Conservation (phyloP, 441 rosid species). For the Erysimum cheiri region DNA sequence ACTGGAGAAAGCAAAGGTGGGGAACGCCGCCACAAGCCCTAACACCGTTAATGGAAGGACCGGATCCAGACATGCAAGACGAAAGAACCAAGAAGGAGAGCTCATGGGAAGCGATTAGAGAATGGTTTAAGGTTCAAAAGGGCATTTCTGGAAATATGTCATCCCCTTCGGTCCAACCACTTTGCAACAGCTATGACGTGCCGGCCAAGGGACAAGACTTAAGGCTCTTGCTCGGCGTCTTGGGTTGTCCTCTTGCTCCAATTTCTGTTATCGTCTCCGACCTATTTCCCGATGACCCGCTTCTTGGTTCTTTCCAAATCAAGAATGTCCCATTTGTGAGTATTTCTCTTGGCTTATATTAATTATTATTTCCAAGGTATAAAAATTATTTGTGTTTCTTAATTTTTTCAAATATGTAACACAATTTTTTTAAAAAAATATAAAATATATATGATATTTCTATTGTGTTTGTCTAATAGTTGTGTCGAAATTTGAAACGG, state of each 20-base stretch:
- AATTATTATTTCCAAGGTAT: background rate
- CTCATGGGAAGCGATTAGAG: conserved; percentile 86
- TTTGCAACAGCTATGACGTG: conserved; percentile 36
- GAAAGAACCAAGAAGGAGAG: conserved; percentile 72
- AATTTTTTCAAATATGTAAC: background rate
- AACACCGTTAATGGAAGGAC: conserved; percentile 92
- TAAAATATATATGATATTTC: background rate
- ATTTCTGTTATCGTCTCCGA: conserved; percentile 61
- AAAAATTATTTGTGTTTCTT: background rate
- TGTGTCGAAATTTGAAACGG: background rate
- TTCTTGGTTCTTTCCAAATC: conserved; percentile 45
- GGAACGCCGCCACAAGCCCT: conserved; percentile 64
- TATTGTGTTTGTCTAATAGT: background rate
- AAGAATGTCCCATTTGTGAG: conserved; percentile 66
- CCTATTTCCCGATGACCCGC: conserved; percentile 47
- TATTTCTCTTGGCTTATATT: conserved; percentile 8
- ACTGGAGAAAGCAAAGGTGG: conserved; percentile 75
- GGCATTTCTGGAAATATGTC: conserved; percentile 53
- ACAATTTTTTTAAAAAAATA: background rate
- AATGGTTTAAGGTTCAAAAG: conserved; percentile 85
- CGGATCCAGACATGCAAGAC: conserved; percentile 86
- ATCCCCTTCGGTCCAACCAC: conserved; percentile 43
- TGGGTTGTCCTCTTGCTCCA: conserved; percentile 93
- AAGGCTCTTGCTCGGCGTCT: conserved; percentile 81
- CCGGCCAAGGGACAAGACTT: conserved; percentile 69